Percentiles rank a stretch among this genome's conserved stretches.
Evolutionary conservation across 2,329 filamentous ascomycete species (phyloP).

Genomic region (Hymenoscyphus occultus): DNA sequence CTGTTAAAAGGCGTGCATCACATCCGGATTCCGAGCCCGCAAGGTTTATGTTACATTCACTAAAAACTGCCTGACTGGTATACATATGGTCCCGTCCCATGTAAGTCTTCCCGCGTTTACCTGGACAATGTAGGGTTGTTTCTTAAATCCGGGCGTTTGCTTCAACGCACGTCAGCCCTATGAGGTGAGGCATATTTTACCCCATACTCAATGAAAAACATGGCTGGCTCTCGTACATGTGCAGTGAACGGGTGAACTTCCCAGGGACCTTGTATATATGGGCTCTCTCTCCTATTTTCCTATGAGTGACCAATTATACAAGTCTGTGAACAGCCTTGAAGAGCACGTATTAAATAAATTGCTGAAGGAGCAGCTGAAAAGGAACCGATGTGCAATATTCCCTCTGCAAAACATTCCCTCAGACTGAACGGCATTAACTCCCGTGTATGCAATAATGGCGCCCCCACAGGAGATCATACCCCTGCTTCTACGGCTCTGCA

Average conservation of each 20-base stretch:
- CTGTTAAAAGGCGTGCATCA: neutral
- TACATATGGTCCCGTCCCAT: neutral
- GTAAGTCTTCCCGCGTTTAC: neutral
- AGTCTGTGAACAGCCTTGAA: neutral
- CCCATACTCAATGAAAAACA: neutral
- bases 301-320: neutral
- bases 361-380: neutral
- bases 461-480: neutral
- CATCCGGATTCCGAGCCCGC: neutral
- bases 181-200: neutral
- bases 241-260: neutral
- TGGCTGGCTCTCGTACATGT: neutral
- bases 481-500: neutral
- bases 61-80: neutral
- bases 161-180: neutral
- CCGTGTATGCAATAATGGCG: neutral
- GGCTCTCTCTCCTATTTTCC: neutral
- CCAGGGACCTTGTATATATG: neutral
- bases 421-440: neutral
- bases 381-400: neutral
- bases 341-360: neutral
- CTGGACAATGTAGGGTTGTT: neutral
- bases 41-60: neutral
- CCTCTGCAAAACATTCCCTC: neutral
- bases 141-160: neutral